These are phyloP conservation scores for Colletotrichum sp. DNA, from an alignment of 2,329 filamentous ascomycete genomes.

Conservation along the genomic window DNA sequence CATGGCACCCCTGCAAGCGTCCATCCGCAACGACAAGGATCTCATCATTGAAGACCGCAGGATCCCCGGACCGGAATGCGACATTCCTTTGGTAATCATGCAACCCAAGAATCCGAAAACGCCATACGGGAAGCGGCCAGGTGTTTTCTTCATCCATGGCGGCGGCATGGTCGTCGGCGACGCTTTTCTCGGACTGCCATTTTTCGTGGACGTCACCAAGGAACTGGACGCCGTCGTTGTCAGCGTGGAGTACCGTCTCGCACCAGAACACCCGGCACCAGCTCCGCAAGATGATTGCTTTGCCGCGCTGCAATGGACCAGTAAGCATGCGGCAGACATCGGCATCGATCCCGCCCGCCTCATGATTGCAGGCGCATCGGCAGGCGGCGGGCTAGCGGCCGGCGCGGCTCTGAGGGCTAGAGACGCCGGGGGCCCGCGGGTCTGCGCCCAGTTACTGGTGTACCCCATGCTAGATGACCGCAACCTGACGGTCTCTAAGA, in stretches of 20 bases:
- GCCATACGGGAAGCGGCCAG: not conserved
- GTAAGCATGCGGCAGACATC: slow-evolving; percentile 39
- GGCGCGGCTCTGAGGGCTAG: slow-evolving; percentile 41
- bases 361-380: slow-evolving; percentile 45
- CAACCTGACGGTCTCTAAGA: slow-evolving; percentile 30
- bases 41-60: not conserved
- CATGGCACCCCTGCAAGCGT: not conserved
- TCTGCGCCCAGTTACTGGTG: slow-evolving; percentile 45
- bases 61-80: not conserved
- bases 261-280: slow-evolving; percentile 41
- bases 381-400: slow-evolving; percentile 46
- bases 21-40: not conserved
- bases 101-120: not conserved
- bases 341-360: slow-evolving; percentile 43
- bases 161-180: slow-evolving; percentile 14
- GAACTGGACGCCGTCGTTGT: slow-evolving; percentile 32
- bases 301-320: slow-evolving; percentile 38
- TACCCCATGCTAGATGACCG: slow-evolving; percentile 54
- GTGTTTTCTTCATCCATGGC: slow-evolving; percentile 2
- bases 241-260: slow-evolving; percentile 52
- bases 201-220: not conserved
- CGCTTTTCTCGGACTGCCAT: not conserved
- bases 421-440: slow-evolving; percentile 33
- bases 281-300: slow-evolving; percentile 28
- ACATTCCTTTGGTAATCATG: not conserved